Evolutionary conservation across 2,329 filamentous ascomycete genomes (phyloP).

Genomic region (Sporothrix sp.): DNA sequence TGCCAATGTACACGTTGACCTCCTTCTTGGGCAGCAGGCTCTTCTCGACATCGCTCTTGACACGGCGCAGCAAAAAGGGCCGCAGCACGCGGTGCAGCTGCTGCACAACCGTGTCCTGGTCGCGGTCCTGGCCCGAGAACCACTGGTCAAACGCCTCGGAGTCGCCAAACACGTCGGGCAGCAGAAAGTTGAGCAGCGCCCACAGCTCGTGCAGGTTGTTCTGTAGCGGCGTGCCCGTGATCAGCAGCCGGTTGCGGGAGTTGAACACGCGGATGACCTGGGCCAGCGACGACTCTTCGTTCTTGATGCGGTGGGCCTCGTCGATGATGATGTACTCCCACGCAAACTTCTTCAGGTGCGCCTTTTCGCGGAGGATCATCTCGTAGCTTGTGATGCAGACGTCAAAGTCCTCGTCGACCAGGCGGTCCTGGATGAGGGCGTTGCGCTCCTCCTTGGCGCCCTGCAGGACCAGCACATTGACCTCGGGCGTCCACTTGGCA

Average conservation of each 20-base stretch:
- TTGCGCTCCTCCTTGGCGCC: constrained; percentile 91
- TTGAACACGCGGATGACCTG: constrained; percentile 95
- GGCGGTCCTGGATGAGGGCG: constrained; percentile 74
- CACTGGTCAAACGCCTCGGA: constrained; percentile 95
- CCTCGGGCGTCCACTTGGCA: constrained; percentile 84
- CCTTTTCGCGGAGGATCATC: constrained; percentile 94
- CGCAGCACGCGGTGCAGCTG: constrained; percentile 88
- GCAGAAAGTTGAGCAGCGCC: constrained; percentile 91
- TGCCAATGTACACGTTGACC: constrained; percentile 90
- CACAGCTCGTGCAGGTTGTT: constrained; percentile 98
- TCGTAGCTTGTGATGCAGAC: constrained; percentile 98
- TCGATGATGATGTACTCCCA: constrained; percentile 99
- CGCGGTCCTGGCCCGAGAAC: constrained; percentile 84
- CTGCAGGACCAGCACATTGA: constrained; percentile 87
- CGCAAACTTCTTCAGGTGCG: constrained; percentile 90
- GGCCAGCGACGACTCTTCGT: constrained; percentile 92
- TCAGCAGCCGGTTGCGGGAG: constrained; percentile 87
- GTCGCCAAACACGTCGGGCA: constrained; percentile 97
- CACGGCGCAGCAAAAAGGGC: constrained; percentile 87
- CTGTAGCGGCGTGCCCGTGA: constrained; percentile 92
- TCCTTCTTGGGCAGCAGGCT: constrained; percentile 96
- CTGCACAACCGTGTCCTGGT: constrained; percentile 92
- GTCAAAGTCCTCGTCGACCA: constrained; percentile 93
- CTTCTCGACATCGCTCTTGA: constrained; percentile 97
- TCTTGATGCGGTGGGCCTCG: constrained; percentile 97